These are phyloP conservation scores for Sphagnum fallax DNA, from an alignment of 228 moss, liverwort and hornwort species.

Conservation along the genomic window DNA sequence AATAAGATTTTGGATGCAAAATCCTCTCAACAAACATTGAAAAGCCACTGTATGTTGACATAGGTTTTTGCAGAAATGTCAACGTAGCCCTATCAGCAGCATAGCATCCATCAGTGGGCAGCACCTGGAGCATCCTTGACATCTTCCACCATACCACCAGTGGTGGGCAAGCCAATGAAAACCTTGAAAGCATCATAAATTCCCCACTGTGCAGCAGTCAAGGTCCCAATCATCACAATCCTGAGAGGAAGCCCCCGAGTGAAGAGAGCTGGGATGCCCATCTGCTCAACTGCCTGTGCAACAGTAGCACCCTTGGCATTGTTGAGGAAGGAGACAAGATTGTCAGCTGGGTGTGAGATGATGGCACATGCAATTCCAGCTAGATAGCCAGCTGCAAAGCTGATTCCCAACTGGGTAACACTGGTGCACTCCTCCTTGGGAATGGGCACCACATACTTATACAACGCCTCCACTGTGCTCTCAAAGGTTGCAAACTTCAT, in stretches of 20 bases:
- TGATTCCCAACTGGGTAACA: constrained; percentile 26
- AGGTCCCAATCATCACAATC: background rate
- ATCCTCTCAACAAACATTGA: no score
- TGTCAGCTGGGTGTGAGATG: background rate
- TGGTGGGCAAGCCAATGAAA: constrained; percentile 41
- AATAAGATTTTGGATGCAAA: no score
- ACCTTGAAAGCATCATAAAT: background rate
- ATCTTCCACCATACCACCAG: constrained; percentile 39
- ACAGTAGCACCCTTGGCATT: background rate
- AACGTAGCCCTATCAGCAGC: no score
- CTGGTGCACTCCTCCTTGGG: constrained; percentile 21
- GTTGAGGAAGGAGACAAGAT: background rate
- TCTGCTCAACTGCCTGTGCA: background rate
- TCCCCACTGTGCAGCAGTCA: background rate
- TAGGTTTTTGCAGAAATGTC: no score
- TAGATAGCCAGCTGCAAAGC: constrained; percentile 38
- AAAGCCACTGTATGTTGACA: no score
- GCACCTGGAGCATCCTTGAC: no score
- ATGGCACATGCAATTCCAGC: background rate
- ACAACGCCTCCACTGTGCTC: constrained; percentile 39
- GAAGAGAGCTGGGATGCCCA: background rate
- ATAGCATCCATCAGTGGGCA: no score
- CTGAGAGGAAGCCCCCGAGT: background rate
- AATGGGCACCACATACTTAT: constrained; percentile 18
- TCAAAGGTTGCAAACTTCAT: constrained; percentile 56